Conservation (phyloP, 176 grass and related monocot species). For the Oryza officinalis region DNA sequence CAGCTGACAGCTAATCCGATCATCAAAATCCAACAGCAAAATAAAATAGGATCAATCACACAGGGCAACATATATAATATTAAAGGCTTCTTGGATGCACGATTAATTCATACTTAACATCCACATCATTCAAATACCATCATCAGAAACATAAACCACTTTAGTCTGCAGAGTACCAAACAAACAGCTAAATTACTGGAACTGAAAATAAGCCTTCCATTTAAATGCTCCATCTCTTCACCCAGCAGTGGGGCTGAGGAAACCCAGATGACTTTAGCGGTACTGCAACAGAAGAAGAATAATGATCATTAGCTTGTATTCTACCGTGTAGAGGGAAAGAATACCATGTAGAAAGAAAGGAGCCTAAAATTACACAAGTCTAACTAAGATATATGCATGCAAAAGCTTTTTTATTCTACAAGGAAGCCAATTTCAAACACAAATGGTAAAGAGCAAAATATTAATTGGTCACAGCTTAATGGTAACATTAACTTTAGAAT, state of each 20-base stretch:
- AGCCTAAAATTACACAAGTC: not conserved
- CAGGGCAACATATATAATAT: not conserved
- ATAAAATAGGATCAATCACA: not conserved
- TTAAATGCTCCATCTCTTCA: slow-evolving; percentile 9
- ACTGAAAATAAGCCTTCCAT: not conserved
- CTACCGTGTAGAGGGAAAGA: not conserved
- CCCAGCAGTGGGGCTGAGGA: not conserved
- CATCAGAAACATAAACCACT: not conserved
- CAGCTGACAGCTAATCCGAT: not conserved
- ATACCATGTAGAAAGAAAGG: too few relatives aligned
- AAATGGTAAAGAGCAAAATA: too few relatives aligned
- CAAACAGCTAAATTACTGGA: slow-evolving; percentile 45
- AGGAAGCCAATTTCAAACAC: not conserved
- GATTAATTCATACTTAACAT: slow-evolving; percentile 23
- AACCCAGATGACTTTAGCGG: slow-evolving; percentile 31
- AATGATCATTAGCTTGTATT: not conserved
- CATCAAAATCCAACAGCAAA: not conserved
- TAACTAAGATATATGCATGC: too few relatives aligned
- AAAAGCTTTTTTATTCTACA: not conserved
- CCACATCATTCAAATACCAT: slow-evolving; percentile 20
- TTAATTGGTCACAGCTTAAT: too few relatives aligned
- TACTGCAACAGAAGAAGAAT: slow-evolving; percentile 27
- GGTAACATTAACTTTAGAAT: not conserved
- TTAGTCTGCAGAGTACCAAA: slow-evolving; percentile 5
- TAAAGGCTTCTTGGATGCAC: not conserved